A percentile compares a stretch with the other conserved stretches of the same genome.
These are phyloP conservation scores for Thielaviopsis punctulata DNA, from an alignment of 2,329 filamentous ascomycete genomes.

Conservation along the genomic window DNA sequence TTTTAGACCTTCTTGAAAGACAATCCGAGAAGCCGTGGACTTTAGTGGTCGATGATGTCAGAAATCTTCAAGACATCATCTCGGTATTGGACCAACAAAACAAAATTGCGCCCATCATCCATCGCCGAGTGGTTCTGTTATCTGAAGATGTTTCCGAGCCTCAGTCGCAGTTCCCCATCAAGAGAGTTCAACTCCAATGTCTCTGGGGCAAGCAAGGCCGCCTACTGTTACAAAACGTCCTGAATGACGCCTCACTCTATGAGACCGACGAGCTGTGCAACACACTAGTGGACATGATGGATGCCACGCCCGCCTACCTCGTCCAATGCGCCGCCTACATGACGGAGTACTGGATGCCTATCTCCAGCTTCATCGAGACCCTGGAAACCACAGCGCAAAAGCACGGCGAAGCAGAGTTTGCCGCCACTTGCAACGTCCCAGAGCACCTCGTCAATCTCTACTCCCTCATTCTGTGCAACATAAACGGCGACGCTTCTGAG, in stretches of 20 bases:
- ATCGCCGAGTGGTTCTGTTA: neutral
- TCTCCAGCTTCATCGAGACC: neutral
- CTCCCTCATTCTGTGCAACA: neutral
- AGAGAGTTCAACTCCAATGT: neutral
- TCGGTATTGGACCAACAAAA: neutral
- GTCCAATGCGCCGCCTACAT: neutral
- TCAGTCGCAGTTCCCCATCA: neutral
- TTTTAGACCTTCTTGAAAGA: neutral
- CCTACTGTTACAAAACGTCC: neutral
- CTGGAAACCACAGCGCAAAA: neutral
- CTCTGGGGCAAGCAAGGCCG: neutral
- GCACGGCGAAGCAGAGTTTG: neutral
- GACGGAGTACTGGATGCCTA: neutral
- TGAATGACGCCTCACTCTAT: neutral
- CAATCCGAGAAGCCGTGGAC: neutral
- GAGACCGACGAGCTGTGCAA: neutral
- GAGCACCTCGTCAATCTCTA: neutral
- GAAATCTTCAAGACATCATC: neutral
- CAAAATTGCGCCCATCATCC: neutral
- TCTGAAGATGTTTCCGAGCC: neutral
- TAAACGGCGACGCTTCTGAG: neutral
- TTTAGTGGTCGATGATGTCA: neutral
- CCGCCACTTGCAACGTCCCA: neutral
- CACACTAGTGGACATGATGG: neutral
- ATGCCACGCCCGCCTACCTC: neutral